phyloP scores from a whole-genome alignment of 768 basidiomycete genomes.

The Leucocoprinus birnbaumii region DNA sequence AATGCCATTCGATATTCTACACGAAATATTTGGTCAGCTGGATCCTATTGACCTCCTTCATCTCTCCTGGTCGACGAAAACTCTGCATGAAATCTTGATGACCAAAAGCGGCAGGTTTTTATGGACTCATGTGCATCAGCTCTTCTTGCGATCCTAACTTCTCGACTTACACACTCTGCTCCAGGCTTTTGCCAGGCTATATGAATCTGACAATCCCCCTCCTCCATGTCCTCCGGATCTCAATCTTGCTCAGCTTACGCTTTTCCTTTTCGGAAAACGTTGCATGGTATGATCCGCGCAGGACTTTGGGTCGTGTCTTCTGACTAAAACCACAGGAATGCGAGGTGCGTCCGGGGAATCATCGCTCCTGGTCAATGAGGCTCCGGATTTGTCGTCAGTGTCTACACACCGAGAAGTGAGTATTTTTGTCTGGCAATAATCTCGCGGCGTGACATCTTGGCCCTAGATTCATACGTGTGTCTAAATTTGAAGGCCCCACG shows the following conservation, averaged over 20 bases:
- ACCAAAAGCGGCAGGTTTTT: neutral
- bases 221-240: constrained; percentile 26
- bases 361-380: constrained; percentile 5
- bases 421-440: neutral
- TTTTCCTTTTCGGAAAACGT: constrained; percentile 26
- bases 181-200: constrained; percentile 20
- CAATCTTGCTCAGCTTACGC: constrained; percentile 29
- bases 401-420: neutral
- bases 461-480: neutral
- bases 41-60: constrained; percentile 33
- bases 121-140: neutral
- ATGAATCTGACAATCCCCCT: constrained; percentile 17
- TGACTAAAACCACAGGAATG: neutral
- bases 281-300: constrained; percentile 2
- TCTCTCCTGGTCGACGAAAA: constrained; percentile 34
- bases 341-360: neutral
- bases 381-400: neutral
- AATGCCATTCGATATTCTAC: constrained; percentile 14
- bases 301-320: too few relatives aligned
- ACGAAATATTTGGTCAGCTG: constrained; percentile 34
- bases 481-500: neutral
- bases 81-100: constrained; percentile 25
- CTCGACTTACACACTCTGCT: neutral
- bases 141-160: neutral
- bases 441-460: neutral